These are phyloP conservation scores for Termitomyces heimii DNA, from an alignment of 768 basidiomycete species.

Conservation along the genomic window DNA sequence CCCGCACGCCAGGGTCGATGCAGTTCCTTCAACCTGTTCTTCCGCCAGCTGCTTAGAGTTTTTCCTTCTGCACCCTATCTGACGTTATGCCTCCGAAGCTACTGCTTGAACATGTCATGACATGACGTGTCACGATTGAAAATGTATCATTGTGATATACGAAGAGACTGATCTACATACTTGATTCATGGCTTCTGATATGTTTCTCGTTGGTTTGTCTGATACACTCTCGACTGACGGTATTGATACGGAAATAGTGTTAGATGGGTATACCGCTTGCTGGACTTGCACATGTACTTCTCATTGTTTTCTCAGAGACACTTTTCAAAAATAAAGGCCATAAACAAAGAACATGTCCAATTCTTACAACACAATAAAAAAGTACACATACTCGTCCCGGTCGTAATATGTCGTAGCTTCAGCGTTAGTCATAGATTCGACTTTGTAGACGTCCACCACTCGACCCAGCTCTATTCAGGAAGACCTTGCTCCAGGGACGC, in stretches of 20 bases:
- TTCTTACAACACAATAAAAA: not conserved
- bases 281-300: not conserved
- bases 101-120: not conserved
- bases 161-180: not conserved
- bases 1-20: not conserved
- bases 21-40: not conserved
- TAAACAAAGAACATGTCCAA: not conserved
- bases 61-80: not conserved
- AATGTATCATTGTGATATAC: too few relatives aligned
- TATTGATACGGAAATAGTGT: not conserved
- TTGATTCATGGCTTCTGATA: not conserved
- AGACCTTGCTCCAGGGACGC: conserved; percentile 73
- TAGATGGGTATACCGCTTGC: not conserved
- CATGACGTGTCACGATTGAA: not conserved
- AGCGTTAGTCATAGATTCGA: conserved; percentile 21
- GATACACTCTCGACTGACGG: not conserved
- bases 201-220: not conserved
- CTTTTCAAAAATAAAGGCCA: not conserved
- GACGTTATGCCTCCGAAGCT: not conserved
- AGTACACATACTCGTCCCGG: not conserved
- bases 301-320: not conserved
- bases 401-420: not conserved
- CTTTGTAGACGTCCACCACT: conserved; percentile 23
- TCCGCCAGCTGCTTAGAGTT: not conserved
- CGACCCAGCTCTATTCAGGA: conserved; percentile 63